Evolutionary conservation across 768 basidiomycete genomes (phyloP), one percentile per base, ranked within the genome.

Genomic region (Boletus tylopilopsis): DNA sequence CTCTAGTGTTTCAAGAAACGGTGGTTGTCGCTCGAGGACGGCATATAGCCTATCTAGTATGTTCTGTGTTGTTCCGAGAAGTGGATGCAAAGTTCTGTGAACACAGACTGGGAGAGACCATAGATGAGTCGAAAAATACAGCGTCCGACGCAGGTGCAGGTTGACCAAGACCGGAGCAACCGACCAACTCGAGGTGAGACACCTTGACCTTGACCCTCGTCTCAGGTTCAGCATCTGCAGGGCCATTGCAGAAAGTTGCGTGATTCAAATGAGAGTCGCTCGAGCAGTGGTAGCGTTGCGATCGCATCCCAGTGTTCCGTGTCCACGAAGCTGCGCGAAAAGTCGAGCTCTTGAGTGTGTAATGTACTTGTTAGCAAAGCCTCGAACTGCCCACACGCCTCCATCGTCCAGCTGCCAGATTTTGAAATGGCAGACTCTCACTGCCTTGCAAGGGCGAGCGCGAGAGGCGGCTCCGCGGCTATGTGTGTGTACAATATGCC

Each of bases 391-490:
- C 53, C 50, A 55, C 5, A 42, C 19, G 16, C 16, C 19, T 3
- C 19, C 5, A 16, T 18, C 18, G 5, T 16, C 7, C 25, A 29
- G 8, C 12, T 4, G 0, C 59, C 53, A 57, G 32, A 32, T 0
- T 2, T 2, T 35, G 39, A 65, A 56, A 27, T 24, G 23, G 19
- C 64, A 64, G 0, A 47, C 49, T 45, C 58, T 67, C 41, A 75
- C 69, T 22, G 62, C 51, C 35, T 52, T 49, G 69, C 64, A 11
- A 74, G 50, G 2, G 64, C 57, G n/a, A 53, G 55, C 2, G 69
- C 68, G 6, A 64, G 59, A 32, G 67, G 61, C 23, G 62, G 42
- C 25, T 58, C 51, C 22, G 49, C 64, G 6, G 57, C 47, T 6
- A 73, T 50, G 3, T 56, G 64, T 25, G 63, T 45, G 44, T 66